Evolutionary conservation across 2,329 filamentous ascomycete genomes (phyloP), one percentile per base, ranked within the genome.

Genomic region (Pseudogymnoascus verrucosus): DNA sequence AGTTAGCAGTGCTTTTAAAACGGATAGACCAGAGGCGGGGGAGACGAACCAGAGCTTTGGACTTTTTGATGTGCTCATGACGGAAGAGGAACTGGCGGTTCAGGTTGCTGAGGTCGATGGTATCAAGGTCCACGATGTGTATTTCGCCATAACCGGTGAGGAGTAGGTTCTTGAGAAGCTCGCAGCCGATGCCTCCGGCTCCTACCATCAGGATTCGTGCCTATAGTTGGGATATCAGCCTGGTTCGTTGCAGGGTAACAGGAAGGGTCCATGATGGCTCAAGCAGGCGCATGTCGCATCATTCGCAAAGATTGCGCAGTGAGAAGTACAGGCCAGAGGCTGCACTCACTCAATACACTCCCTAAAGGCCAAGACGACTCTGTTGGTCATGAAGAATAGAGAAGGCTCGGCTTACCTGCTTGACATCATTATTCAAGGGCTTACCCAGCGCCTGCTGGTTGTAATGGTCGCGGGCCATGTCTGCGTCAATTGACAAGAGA

Each of bases 41-140:
- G 51, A 40, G 65, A 77, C 85, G 67, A 81, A 95, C 93, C 77
- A 96, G 78, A 61, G 95, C 93, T 75, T 99, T 99, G 1, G 93
- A 86, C 76, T 96, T 96, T 77, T 97, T 98, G 77, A 99, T 98
- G 73, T 99, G 95, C 74, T 98, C 93, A 71, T 93, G 89, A 66
- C 93, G 86, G 76, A 99, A 99, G 59, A 99, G 86, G 72, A 99
- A 99, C 76, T 99, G 95, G 63, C 95, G 90, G 71, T 99, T 99
- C 61, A 99, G 83, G 74, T 99, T 99, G 78, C 92, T 96, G 21
- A 99, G 83, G 74, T 99, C 95, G 78, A 99, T 98, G 1, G 95
- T 99, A 76, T 99, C 95, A 65, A 99, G 89, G 76, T 99, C 95
- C 69, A 99, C 91, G 54, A 98, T 88, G 76, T 96, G 90, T 61